phyloP scores from a whole-genome alignment of 306 rosid genomes.

The Acacia crassicarpa region DNA sequence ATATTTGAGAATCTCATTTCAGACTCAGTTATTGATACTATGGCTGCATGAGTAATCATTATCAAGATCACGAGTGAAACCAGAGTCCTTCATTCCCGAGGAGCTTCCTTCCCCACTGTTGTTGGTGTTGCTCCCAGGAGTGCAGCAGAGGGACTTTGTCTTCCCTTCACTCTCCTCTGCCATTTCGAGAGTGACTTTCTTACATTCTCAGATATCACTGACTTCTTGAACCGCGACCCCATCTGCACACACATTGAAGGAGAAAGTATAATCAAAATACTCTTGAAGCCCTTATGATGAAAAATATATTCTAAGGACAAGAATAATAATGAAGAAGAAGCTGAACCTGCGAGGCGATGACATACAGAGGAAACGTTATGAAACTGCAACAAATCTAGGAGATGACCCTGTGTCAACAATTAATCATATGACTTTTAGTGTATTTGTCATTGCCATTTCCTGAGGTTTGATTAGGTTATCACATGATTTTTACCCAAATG shows the following conservation, averaged over 20 bases:
- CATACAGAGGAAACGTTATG: slow-evolving; percentile 87
- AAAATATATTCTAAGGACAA: neutral
- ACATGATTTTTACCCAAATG: slow-evolving; percentile 60
- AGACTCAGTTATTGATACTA: too few relatives aligned
- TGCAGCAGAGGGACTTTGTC: slow-evolving; percentile 36
- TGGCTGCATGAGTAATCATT: neutral
- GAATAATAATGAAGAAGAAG: slow-evolving; percentile 15
- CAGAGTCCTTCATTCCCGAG: slow-evolving; percentile 29
- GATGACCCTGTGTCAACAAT: slow-evolving; percentile 49
- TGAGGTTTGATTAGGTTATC: neutral
- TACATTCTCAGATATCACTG: slow-evolving; percentile 68
- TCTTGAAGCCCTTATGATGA: neutral
- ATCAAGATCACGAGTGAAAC: slow-evolving; percentile 20
- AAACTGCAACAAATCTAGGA: slow-evolving; percentile 97
- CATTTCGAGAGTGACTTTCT: slow-evolving; percentile 72
- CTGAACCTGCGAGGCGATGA: slow-evolving; percentile 79
- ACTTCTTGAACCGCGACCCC: slow-evolving; percentile 80
- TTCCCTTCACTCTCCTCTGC: slow-evolving; percentile 72
- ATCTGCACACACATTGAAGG: slow-evolving; percentile 46
- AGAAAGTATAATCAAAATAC: slow-evolving; percentile 21
- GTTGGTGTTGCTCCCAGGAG: slow-evolving; percentile 16
- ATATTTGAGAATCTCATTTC: too few relatives aligned
- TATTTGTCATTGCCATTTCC: neutral
- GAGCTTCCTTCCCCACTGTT: slow-evolving; percentile 51
- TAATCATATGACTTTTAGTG: neutral